Percentiles rank a stretch among this genome's conserved stretches.
These are phyloP conservation scores for Pisolithus marmoratus DNA, from an alignment of 768 basidiomycete species.

Conservation along the genomic window DNA sequence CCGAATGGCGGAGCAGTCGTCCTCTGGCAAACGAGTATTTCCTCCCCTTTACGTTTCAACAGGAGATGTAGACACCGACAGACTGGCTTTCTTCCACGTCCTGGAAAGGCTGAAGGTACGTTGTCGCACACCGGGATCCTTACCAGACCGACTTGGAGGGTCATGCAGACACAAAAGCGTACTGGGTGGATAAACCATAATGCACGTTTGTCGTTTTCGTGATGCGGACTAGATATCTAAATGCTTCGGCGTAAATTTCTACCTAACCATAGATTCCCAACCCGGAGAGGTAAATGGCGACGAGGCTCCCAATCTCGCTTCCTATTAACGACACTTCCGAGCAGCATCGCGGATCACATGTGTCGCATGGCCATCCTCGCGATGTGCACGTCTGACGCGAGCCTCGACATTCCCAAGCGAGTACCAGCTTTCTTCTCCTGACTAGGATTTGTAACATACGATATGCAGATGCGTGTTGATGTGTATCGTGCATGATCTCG, in stretches of 20 bases:
- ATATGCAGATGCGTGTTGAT: slow-evolving; percentile 74
- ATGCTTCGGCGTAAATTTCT: neutral
- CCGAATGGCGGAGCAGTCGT: neutral
- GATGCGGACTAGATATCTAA: neutral
- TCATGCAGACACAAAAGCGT: slow-evolving; percentile 78
- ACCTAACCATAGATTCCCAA: slow-evolving; percentile 54
- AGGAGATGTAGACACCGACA: slow-evolving; percentile 54
- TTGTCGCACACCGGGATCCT: neutral
- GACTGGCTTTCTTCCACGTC: slow-evolving; percentile 86
- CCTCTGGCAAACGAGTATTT: slow-evolving; percentile 38
- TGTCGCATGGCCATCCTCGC: slow-evolving; percentile 94
- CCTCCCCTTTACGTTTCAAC: slow-evolving; percentile 53
- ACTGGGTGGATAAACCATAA: slow-evolving; percentile 92
- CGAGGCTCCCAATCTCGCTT: neutral
- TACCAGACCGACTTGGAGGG: neutral
- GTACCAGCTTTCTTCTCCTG: slow-evolving; percentile 11
- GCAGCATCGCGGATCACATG: slow-evolving; percentile 94
- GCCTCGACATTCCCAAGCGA: slow-evolving; percentile 69
- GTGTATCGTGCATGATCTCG: slow-evolving; percentile 89
- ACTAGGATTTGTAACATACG: neutral
- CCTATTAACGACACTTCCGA: neutral
- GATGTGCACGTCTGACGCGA: slow-evolving; percentile 75
- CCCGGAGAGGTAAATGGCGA: slow-evolving; percentile 62
- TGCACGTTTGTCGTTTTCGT: slow-evolving; percentile 13
- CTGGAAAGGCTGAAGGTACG: slow-evolving; percentile 82